These are phyloP conservation scores for Endocalyx cinctus DNA, from an alignment of 2,329 filamentous ascomycete genomes.

Conservation along the genomic window DNA sequence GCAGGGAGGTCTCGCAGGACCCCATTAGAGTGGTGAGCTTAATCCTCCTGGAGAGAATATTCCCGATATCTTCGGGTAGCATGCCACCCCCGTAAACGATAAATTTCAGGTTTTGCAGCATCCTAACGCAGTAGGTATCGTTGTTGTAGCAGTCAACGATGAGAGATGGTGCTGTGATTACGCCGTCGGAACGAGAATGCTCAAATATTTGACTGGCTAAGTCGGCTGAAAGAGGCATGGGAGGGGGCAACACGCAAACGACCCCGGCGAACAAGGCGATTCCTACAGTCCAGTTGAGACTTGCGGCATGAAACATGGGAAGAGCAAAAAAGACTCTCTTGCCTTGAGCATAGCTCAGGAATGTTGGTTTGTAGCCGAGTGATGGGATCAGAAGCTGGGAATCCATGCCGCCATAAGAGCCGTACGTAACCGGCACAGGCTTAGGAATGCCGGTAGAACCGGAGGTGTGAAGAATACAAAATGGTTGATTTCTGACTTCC, in stretches of 20 bases:
- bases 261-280: conserved; percentile 23
- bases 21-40: conserved; percentile 23
- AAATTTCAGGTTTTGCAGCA: conserved; percentile 16
- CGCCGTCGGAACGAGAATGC: conserved; percentile 5
- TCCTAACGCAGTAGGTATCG: conserved; percentile 4
- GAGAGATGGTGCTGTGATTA: conserved; percentile 11
- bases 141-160: conserved; percentile 10
- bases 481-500: conserved; percentile 24
- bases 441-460: conserved; percentile 26
- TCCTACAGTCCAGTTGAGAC: conserved; percentile 8
- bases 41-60: conserved; percentile 22
- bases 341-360: conserved; percentile 5
- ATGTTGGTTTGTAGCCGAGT: too few species aligned
- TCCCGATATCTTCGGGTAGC: conserved; percentile 21
- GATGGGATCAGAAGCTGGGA: too few species aligned
- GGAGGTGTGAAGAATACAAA: conserved; percentile 31
- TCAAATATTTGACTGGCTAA: conserved; percentile 2
- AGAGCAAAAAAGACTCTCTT: conserved; percentile 9
- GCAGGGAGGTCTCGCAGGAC: conserved; percentile 24
- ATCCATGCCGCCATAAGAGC: too few species aligned
- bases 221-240: conserved; percentile 4
- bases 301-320: conserved; percentile 18
- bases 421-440: conserved; percentile 7
- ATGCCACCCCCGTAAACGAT: conserved; percentile 26
- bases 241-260: conserved; percentile 20